Percentiles rank a stretch among this genome's conserved stretches.
Evolutionary conservation across 495 filamentous ascomycete species (phyloP).

Genomic region (Aspergillus saccharolyticus): DNA sequence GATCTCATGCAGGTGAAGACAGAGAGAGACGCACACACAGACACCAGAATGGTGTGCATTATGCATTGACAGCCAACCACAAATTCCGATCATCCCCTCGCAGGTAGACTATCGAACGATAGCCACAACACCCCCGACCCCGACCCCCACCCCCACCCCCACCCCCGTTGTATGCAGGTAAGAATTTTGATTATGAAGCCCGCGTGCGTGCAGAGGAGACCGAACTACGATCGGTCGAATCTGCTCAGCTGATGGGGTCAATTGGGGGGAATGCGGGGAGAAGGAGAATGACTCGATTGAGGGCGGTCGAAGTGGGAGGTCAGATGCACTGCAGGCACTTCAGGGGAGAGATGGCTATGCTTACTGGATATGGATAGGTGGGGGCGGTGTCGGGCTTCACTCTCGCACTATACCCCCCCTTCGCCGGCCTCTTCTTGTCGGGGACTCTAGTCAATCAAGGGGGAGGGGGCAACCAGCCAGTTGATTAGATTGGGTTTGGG

Average conservation of each 20-base stretch:
- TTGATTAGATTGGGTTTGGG: conserved; percentile 4
- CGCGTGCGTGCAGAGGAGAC: background rate
- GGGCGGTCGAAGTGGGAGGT: background rate
- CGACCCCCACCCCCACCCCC: no score
- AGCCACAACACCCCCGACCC: background rate
- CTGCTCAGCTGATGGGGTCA: background rate
- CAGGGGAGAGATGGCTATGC: no score
- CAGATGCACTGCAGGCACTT: no score
- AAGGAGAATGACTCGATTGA: background rate
- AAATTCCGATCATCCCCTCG: background rate
- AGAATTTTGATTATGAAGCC: background rate
- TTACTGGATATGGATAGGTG: background rate
- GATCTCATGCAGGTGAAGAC: background rate
- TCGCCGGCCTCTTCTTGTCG: no score
- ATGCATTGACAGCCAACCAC: background rate
- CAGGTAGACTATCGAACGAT: background rate
- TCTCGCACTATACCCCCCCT: no score
- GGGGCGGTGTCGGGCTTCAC: no score
- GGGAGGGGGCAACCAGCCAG: background rate
- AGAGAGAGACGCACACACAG: no score
- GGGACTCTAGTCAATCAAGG: background rate
- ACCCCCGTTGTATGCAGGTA: background rate
- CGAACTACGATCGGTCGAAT: background rate
- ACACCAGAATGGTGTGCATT: background rate
- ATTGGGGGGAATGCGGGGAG: background rate